Evolutionary conservation across 176 grass and related monocot genomes (phyloP).

Genomic region (Avena sativa): DNA sequence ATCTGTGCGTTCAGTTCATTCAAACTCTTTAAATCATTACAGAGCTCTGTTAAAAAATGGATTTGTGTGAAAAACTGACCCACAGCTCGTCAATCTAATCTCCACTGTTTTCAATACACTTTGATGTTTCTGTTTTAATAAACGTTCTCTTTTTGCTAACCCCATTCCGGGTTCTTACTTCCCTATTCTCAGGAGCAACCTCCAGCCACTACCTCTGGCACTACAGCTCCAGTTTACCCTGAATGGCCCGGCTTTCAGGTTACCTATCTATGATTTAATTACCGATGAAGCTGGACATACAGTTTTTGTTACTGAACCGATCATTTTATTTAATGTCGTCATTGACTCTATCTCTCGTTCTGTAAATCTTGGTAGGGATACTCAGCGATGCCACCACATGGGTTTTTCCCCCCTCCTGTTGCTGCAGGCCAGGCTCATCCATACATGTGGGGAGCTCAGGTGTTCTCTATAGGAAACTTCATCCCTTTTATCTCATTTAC

Average conservation of each 20-base stretch:
- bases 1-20: background rate
- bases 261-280: constrained; percentile 16
- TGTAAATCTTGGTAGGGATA: constrained; percentile 66
- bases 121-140: background rate
- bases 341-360: background rate
- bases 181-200: constrained; percentile 72
- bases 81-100: background rate
- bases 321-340: constrained; percentile 12
- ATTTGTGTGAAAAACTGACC: background rate
- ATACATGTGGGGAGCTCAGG: constrained; percentile 99
- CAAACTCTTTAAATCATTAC: background rate
- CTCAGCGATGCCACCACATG: constrained; percentile 81
- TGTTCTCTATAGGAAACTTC: constrained; percentile 39
- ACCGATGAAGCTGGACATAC: constrained; percentile 3
- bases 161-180: constrained; percentile 23
- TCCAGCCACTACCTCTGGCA: constrained; percentile 56
- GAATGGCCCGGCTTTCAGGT: constrained; percentile 97
- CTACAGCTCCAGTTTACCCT: constrained; percentile 64
- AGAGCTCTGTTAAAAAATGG: background rate
- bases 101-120: background rate
- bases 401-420: constrained; percentile 69
- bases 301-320: background rate
- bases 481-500: constrained; percentile 12
- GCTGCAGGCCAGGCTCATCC: constrained; percentile 83
- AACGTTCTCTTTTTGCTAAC: constrained; percentile 17